These are phyloP conservation scores for Eurotiales sp. DNA, from an alignment of 2,329 filamentous ascomycete species.

Conservation along the genomic window DNA sequence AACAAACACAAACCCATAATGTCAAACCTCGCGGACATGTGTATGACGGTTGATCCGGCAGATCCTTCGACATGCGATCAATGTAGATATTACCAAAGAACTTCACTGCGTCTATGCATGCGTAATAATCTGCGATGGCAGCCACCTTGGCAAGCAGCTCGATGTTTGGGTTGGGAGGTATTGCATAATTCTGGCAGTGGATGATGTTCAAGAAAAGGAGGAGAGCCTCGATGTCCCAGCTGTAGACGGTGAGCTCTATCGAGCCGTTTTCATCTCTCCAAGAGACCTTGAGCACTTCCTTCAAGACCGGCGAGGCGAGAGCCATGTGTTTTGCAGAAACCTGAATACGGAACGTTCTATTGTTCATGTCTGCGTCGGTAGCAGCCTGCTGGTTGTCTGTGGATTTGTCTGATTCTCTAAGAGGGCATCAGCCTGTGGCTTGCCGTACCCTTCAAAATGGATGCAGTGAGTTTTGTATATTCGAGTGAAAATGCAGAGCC, in stretches of 20 bases:
- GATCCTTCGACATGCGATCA: conserved; percentile 19
- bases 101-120: conserved; percentile 19
- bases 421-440: too few species aligned
- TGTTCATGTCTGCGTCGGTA: neutral
- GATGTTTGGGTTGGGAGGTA: conserved; percentile 16
- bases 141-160: conserved; percentile 17
- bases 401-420: neutral
- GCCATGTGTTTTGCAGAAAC: conserved; percentile 25
- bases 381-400: neutral
- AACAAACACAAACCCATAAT: conserved; percentile 28
- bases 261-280: conserved; percentile 21
- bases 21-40: conserved; percentile 2
- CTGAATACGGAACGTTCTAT: conserved; percentile 14
- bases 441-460: too few species aligned
- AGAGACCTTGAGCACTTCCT: conserved; percentile 16
- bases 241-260: conserved; percentile 19
- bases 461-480: neutral
- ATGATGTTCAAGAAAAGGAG: conserved; percentile 23
- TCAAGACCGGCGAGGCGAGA: conserved; percentile 21
- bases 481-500: too few species aligned
- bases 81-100: too few species aligned
- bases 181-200: conserved; percentile 17
- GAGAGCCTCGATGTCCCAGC: conserved; percentile 23
- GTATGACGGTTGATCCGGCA: neutral
- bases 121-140: conserved; percentile 21